Evolutionary conservation across 148 eudicot genomes (phyloP).

Genomic region (Persicaria maculosa): DNA sequence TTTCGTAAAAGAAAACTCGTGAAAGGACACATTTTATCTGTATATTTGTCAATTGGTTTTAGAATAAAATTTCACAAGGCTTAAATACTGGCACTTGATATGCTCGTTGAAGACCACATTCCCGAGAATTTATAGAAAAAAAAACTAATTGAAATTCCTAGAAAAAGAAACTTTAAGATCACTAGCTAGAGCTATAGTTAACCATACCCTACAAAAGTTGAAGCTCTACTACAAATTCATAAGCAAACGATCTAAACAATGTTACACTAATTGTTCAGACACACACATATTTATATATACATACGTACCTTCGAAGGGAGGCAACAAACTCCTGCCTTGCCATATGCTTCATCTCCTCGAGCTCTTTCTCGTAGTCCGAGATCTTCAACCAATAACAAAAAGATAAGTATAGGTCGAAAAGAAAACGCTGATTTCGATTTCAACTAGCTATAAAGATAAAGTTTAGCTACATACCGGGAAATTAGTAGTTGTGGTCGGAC

Average conservation of each 20-base stretch:
- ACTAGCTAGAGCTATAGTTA: not conserved
- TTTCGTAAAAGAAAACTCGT: not conserved
- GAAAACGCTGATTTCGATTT: not conserved
- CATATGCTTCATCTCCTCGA: slow-evolving; percentile 82
- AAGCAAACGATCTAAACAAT: not conserved
- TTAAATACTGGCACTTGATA: too few species aligned
- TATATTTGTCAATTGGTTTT: too few species aligned
- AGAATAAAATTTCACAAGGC: too few species aligned
- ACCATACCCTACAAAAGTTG: not conserved
- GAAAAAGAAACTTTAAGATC: not conserved
- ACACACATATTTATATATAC: not conserved
- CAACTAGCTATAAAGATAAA: not conserved
- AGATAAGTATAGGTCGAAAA: too few species aligned
- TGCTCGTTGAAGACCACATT: too few species aligned
- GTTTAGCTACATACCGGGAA: not conserved
- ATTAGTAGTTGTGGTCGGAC: slow-evolving; percentile 15
- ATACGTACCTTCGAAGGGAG: slow-evolving; percentile 68
- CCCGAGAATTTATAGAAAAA: too few species aligned
- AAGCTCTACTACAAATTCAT: not conserved
- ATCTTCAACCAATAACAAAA: slow-evolving; percentile 6
- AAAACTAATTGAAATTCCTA: not conserved
- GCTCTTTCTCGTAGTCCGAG: slow-evolving; percentile 63
- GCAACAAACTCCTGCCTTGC: slow-evolving; percentile 93
- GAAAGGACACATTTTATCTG: too few species aligned
- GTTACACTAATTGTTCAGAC: not conserved